Evolutionary conservation across 768 basidiomycete species (phyloP).

Genomic region (Kwoniella bestiolae): DNA sequence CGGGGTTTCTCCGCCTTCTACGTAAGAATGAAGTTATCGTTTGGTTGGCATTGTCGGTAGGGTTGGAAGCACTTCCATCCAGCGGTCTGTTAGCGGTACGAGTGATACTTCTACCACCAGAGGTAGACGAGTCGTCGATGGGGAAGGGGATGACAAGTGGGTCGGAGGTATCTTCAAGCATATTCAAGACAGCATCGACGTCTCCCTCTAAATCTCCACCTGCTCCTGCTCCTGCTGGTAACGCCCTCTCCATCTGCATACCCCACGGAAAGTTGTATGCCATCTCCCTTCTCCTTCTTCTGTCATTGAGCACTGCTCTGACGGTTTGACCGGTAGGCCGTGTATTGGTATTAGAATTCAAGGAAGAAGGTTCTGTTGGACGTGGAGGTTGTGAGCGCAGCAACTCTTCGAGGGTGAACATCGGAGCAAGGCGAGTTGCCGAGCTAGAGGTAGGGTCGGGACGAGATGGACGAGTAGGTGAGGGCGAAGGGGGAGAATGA

Average conservation of each 20-base stretch:
- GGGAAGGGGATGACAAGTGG: constrained; percentile 16
- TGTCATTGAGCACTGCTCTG: constrained; percentile 1
- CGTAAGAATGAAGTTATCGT: constrained; percentile 15
- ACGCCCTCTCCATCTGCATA: constrained; percentile 24
- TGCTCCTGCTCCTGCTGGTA: constrained; percentile 18
- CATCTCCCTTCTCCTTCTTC: constrained; percentile 2
- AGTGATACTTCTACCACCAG: background rate
- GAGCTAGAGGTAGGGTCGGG: background rate
- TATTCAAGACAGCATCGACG: background rate
- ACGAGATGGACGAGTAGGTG: constrained; percentile 13
- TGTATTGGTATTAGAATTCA: background rate
- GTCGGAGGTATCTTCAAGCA: background rate
- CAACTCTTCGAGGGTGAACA: constrained; percentile 23
- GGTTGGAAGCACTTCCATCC: constrained; percentile 12
- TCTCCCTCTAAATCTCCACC: background rate
- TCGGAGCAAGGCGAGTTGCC: constrained; percentile 13
- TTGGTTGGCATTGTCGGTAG: background rate
- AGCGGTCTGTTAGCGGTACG: background rate
- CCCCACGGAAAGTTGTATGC: background rate
- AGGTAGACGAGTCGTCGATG: too few relatives aligned
- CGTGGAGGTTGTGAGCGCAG: background rate
- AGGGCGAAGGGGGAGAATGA: constrained; percentile 18
- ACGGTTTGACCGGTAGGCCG: background rate
- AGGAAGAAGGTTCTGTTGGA: background rate
- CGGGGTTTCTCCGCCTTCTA: constrained; percentile 15